Conservation (phyloP, 306 rosid species). For the Phaseolus lunatus region DNA sequence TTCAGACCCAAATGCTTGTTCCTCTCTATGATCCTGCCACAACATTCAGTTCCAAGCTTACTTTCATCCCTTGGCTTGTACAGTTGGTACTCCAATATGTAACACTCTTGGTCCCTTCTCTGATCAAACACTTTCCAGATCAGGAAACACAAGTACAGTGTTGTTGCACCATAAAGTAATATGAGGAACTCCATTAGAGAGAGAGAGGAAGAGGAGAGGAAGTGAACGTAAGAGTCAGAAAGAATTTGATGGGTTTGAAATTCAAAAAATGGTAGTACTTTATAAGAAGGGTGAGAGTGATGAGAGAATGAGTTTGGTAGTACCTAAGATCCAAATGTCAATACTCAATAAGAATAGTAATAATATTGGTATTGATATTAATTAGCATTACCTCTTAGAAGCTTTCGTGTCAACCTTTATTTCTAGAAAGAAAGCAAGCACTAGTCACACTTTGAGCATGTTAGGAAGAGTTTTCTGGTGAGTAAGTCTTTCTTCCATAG, state of each 20-base stretch:
- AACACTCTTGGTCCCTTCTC: constrained; percentile 67
- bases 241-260: constrained; percentile 41
- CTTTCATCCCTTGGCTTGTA: constrained; percentile 77
- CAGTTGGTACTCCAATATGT: constrained; percentile 77
- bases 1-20: constrained; percentile 61
- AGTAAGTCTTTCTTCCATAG: not conserved
- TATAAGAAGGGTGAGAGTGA: constrained; percentile 40
- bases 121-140: constrained; percentile 63
- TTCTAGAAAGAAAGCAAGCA: constrained; percentile 43
- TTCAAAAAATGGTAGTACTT: not conserved
- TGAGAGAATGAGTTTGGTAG: constrained; percentile 21
- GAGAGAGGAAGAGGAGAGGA: constrained; percentile 13
- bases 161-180: constrained; percentile 45
- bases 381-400: constrained; percentile 37
- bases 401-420: constrained; percentile 53
- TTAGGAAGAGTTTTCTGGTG: constrained; percentile 22
- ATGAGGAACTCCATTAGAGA: constrained; percentile 64
- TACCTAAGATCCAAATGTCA: not conserved
- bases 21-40: constrained; percentile 63
- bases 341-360: not conserved
- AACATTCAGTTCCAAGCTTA: constrained; percentile 64
- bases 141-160: constrained; percentile 54
- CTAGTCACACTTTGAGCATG: constrained; percentile 55
- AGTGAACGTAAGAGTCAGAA: constrained; percentile 3
- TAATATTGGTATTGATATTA: not conserved